These are phyloP conservation scores for Allantophomopsis cytisporea DNA, from an alignment of 2,329 filamentous ascomycete species.

Conservation along the genomic window DNA sequence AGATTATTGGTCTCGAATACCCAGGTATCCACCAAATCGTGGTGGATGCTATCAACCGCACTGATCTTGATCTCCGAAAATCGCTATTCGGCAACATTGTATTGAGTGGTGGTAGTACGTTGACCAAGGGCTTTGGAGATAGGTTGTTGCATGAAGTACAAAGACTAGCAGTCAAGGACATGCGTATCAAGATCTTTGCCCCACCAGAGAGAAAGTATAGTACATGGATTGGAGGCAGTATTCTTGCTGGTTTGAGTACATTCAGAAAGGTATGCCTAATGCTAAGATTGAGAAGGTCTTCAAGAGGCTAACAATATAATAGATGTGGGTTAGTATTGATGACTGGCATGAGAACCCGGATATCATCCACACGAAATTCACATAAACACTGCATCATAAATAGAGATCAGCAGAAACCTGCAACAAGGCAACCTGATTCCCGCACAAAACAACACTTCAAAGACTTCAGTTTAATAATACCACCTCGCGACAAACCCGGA, in stretches of 20 bases:
- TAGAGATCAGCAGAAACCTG: no score
- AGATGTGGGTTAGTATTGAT: conserved; percentile 99
- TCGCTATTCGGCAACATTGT: conserved; percentile 94
- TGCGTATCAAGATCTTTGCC: conserved; percentile 98
- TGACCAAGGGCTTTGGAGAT: conserved; percentile 95
- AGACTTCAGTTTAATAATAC: no score
- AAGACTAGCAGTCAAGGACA: conserved; percentile 89
- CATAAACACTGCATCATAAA: conserved; percentile 27
- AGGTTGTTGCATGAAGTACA: conserved; percentile 85
- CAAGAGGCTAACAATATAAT: conserved; percentile 8
- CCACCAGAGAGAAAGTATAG: conserved; percentile 97
- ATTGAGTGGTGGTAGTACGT: conserved; percentile 84
- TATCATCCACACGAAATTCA: conserved; percentile 97
- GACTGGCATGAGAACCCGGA: conserved; percentile 99
- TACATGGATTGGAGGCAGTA: conserved; percentile 97
- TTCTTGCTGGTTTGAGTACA: conserved; percentile 89
- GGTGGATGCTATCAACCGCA: conserved; percentile 87
- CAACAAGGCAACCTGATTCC: no score
- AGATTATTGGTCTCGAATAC: conserved; percentile 94
- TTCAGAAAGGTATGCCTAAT: conserved; percentile 73
- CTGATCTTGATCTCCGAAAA: conserved; percentile 91
- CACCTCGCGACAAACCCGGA: no score
- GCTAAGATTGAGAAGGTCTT: conserved; percentile 3
- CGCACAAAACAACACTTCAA: no score
- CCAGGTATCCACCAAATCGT: conserved; percentile 96